Base-by-base conservation (phyloP, 2,329 filamentous ascomycete species). In the Verticillium isaacii region DNA sequence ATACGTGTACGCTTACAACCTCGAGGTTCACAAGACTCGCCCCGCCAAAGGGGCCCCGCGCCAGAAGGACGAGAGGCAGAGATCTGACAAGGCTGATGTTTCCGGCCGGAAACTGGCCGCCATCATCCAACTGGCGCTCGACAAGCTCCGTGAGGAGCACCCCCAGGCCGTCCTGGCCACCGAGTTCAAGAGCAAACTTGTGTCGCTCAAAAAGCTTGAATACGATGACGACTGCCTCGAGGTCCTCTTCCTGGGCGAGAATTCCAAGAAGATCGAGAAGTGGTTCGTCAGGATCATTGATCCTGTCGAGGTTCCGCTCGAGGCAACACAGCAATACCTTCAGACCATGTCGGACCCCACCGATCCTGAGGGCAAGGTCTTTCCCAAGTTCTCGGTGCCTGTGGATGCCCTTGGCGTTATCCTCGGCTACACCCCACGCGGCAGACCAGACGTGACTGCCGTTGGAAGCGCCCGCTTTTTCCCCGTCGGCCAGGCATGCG, bases 361-460 rank as follows among this genome's bases (percentile, higher is more conserved):
- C 2, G 73, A 71, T 39, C 59, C 72, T 0, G 68, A 71, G 3
- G 74, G 77, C 12, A 63, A 66, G 1, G 66, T 69, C 0, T 84
- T 83, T 55, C 83, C 83, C 14, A 81, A 81, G 64, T 83, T 78
- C 56, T 75, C 75, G 1, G 77, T 80, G 3, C 73, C 75, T 9
- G 73, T 85, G 15, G 80, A 85, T 64, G 81, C 80, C 1, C 70
- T 87, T n/a, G 81, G 80, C 57, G 74, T 84, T 52, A 77, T 86
- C 54, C 72, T 85, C 3, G 82, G 82, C 2, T 77, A 79, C 65
- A 52, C 29, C 2, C 39, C 41, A 14, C 58, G 58, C 39, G 19
- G 25, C 25, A 68, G 69, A 1, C 70, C 81, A 7, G 66, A 74
- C 15, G 67, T 77, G 41, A 68, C 74, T 5, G 72, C 80, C 0